Conservation (phyloP, 345 rosid genomes). For the Angophora floribunda region DNA sequence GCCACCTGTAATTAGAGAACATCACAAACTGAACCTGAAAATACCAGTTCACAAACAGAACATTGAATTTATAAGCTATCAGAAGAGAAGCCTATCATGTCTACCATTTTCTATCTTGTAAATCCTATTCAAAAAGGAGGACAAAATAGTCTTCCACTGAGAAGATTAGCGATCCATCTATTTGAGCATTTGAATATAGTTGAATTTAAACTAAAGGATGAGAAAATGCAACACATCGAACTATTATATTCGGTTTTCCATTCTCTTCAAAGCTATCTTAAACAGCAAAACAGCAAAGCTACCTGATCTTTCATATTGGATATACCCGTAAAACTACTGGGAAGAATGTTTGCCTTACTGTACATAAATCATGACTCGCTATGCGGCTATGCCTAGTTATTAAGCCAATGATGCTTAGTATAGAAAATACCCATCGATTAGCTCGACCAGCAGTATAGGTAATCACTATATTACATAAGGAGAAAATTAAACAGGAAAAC, state of each 20-base stretch:
- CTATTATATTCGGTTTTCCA: background rate
- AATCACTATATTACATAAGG: background rate
- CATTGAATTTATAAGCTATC: background rate
- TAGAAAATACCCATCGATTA: background rate
- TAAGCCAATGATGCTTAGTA: background rate
- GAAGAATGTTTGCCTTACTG: background rate
- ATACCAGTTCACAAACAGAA: background rate
- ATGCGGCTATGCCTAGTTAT: background rate
- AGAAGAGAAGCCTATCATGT: background rate
- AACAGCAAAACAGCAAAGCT: background rate
- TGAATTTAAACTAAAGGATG: background rate
- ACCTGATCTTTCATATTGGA: background rate
- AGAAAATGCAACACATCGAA: background rate
- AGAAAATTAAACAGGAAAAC: background rate
- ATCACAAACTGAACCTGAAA: background rate
- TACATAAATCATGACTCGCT: background rate
- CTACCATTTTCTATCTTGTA: background rate
- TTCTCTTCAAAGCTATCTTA: background rate
- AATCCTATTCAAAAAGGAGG: background rate
- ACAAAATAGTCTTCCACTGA: background rate
- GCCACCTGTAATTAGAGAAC: slow-evolving; percentile 58
- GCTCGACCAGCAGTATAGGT: background rate
- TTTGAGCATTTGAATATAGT: background rate
- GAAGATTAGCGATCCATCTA: background rate
- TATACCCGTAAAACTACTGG: background rate